Evolutionary conservation across 768 basidiomycete species (phyloP), one percentile per base, ranked within the genome.

Genomic region (Guyanaporus albipodus): DNA sequence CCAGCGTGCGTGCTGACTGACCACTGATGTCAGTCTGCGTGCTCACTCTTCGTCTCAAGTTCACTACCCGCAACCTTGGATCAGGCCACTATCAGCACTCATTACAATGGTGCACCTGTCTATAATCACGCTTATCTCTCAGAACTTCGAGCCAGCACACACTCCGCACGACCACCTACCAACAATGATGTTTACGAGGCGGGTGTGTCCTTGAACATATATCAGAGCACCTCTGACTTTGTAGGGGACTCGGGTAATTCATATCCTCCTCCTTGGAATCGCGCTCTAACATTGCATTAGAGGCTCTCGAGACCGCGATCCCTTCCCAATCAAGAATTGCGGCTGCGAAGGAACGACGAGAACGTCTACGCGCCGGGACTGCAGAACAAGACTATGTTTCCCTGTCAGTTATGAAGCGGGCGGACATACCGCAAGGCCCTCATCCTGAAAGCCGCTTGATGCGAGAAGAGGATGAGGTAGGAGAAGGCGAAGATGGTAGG

Each of bases 401-500:
- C 0, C 66, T 93, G 14, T 81, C 86, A 17, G 76, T 92, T 4
- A 70, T 79, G 0, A 80, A 75, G 49, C 73, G 72, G 37, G 67
- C 68, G 17, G 78, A 85, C 28, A 66, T 69, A 28, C 63, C 75
- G 8, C 73, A 78, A 54, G 89, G 89, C 0, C 90, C 90, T 7
- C 89, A 91, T 71, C 91, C 90, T 7, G 85, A 85, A 55, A 91
- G 88, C 61, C 78, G 91, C 8, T 68, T 93, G 22, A 61, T 87
- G 67, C 73, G 91, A 39, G 91, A 93, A 65, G 91, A 93, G 32
- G 91, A 93, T 63, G 88, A 93, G 53, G 62, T 89, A 2, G 91
- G 91, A 10, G 88, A 92, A 60, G 89, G 83, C 3, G 91, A 92
- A 31, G 91, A 93, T 52, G 91, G 91, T 90, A 56, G 33, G 77